These are phyloP conservation scores for Arbutus unedo DNA, from an alignment of 148 eudicot genomes.

Conservation along the genomic window DNA sequence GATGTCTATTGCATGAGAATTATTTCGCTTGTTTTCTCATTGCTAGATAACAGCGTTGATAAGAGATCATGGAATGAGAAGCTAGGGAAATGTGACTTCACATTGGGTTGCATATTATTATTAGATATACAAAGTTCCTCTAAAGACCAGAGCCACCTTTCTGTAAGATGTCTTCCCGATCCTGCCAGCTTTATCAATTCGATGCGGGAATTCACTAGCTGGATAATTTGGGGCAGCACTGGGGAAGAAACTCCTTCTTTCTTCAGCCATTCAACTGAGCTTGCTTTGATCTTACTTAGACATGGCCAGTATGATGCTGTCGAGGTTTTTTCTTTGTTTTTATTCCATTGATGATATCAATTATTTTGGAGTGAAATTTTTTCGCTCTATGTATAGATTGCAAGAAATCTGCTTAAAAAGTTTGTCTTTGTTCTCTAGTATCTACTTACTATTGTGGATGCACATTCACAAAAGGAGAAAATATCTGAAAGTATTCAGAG, in stretches of 20 bases:
- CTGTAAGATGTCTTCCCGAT: conserved; percentile 44
- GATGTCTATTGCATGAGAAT: neutral
- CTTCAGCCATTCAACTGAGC: conserved; percentile 72
- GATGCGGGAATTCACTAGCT: conserved; percentile 63
- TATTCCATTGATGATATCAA: neutral
- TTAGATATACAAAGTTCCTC: conserved; percentile 42
- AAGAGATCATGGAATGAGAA: conserved; percentile 68
- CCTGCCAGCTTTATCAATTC: conserved; percentile 49
- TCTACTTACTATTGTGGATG: conserved; percentile 67
- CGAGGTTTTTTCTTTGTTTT: conserved; percentile 62
- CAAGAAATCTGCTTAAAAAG: conserved; percentile 4
- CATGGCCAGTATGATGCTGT: conserved; percentile 81
- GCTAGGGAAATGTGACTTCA: conserved; percentile 77
- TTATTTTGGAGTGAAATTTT: neutral
- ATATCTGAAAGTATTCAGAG: conserved; percentile 66
- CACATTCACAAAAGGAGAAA: conserved; percentile 70
- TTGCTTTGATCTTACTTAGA: conserved; percentile 65
- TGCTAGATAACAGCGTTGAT: conserved; percentile 48
- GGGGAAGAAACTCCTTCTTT: conserved; percentile 45
- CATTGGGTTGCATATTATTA: conserved; percentile 62
- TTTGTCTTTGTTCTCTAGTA: conserved; percentile 41
- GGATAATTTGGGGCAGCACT: conserved; percentile 79
- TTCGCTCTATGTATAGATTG: neutral
- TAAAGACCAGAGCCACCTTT: conserved; percentile 33
- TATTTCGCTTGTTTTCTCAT: neutral